Base-by-base conservation (phyloP, 306 rosid species). In the Dalbergia cochinchinensis region DNA sequence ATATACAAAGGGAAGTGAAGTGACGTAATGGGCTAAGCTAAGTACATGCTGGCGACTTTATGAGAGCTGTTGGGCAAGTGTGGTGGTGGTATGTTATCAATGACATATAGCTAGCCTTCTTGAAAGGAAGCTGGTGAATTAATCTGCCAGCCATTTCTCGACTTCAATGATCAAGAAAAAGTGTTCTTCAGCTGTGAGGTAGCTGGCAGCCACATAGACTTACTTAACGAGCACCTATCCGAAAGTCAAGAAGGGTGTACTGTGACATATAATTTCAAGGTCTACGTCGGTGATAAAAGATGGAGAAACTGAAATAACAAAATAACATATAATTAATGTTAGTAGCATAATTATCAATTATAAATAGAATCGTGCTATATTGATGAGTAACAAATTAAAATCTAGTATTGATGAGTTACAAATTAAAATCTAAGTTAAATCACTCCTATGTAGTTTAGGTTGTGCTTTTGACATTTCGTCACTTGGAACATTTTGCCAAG, bases 11-110 rank as follows among this genome's bases (percentile, higher is more conserved):
- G 78, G 64, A 62, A 61, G 48, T 74, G 64, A 62, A 61, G 48
- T 74, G 79, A 16, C 11, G 50, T 54, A 47, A 45, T 37, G 69
- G 14, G 59, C 22, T 50, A 80, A 84, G 73, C 34, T 74, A 59
- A 42, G 15, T 4, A n/a, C 7, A 51, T 51, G 78, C 62, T 33
- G 73, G 57, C 37, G 50, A 76, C 11, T 74, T 67, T 51, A 0
- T 51, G 45, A 69, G 73, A 53, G 63, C 44, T 3, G 84, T 80
- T 84, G 48, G 85, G 85, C 80, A 65, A 62, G 16, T 74, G 13
- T 53, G 68, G 58, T 75, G 34, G 26, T 26, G 1, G 31, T 26
- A 26, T 47, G 67, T 68, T 57, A 74, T 80, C 31, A 76, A 77
- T 55, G 65, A 68, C 77, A 78, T 79, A 13, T 73, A 83, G 69